Conservation (phyloP, 306 rosid species). For the Glycine tomentella region DNA sequence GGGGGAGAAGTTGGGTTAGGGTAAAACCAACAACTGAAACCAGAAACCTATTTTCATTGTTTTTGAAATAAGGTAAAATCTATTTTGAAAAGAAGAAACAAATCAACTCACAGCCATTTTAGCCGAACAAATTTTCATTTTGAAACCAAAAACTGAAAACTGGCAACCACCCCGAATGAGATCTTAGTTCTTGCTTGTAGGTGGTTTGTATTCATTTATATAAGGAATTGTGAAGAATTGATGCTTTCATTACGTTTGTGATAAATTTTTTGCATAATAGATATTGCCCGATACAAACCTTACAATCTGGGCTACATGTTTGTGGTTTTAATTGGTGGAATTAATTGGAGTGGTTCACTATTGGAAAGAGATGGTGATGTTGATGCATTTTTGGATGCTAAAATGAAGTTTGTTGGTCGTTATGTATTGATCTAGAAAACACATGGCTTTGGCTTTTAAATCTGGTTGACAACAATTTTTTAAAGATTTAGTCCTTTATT, state of each 20-base stretch:
- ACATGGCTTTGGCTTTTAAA: conserved; percentile 62
- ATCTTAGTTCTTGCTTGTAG: not conserved
- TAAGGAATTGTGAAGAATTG: conserved; percentile 16
- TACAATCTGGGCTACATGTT: conserved; percentile 51
- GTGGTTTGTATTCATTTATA: not conserved
- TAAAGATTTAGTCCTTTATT: no score
- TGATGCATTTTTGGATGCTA: conserved; percentile 68
- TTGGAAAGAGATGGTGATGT: conserved; percentile 77
- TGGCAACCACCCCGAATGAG: no score
- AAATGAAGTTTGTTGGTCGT: conserved; percentile 78
- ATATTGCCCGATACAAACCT: conserved; percentile 82
- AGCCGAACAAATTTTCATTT: no score
- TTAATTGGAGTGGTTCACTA: conserved; percentile 51
- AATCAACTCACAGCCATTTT: no score
- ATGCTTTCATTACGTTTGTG: conserved; percentile 10
- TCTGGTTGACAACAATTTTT: no score
- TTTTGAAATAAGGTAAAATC: no score
- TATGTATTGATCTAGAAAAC: conserved; percentile 82
- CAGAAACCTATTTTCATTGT: no score
- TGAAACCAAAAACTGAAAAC: no score
- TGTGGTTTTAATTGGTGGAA: conserved; percentile 55
- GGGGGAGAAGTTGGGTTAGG: no score
- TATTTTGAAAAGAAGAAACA: no score
- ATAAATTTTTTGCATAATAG: conserved; percentile 74
- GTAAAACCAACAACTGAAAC: no score